phyloP scores from a whole-genome alignment of 257 asterid species.

The Nicotiana otophora region DNA sequence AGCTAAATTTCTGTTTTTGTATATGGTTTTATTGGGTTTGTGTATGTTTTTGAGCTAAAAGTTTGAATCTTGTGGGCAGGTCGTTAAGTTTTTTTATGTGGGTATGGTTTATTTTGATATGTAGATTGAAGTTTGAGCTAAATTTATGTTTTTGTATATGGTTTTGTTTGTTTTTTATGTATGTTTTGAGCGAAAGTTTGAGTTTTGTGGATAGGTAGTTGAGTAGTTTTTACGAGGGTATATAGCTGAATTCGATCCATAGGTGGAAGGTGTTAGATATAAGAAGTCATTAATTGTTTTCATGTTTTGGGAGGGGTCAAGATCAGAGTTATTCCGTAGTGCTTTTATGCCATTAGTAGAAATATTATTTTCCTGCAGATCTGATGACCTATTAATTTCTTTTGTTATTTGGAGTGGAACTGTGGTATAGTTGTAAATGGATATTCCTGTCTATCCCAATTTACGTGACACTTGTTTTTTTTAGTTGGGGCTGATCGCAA shows the following conservation, averaged over 20 bases:
- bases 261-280: neutral
- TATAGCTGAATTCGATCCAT: neutral
- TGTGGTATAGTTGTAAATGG: neutral
- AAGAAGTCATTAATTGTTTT: neutral
- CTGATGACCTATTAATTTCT: neutral
- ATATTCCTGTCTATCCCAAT: neutral
- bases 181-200: neutral
- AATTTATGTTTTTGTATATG: neutral
- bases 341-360: neutral
- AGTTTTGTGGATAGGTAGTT: neutral
- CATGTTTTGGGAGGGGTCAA: neutral
- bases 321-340: neutral
- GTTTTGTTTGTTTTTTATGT: neutral
- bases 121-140: neutral
- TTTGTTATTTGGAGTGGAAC: neutral
- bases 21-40: neutral
- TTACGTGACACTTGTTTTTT: no score
- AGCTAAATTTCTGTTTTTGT: neutral
- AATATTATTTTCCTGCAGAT: neutral
- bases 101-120: neutral
- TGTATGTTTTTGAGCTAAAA: neutral
- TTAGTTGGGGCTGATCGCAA: no score
- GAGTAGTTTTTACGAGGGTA: neutral
- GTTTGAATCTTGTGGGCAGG: neutral
- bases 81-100: neutral